Conservation (phyloP, 805 yeast species). For the Candida xyloterini region DNA sequence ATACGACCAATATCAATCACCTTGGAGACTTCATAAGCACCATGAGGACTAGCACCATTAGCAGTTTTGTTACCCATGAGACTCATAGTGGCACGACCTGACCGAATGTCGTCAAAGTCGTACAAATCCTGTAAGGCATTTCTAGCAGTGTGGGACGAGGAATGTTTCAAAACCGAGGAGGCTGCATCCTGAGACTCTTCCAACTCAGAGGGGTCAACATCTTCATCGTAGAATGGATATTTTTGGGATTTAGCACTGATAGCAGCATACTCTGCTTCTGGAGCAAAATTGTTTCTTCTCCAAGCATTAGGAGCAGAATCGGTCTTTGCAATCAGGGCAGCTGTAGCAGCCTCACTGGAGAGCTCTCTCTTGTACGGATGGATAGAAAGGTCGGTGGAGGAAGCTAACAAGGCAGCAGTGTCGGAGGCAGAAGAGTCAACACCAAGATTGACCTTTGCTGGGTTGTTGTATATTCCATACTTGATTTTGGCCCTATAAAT, state of each 20-base stretch:
- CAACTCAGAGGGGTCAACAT: slow-evolving; percentile 33
- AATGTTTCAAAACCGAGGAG: slow-evolving; percentile 35
- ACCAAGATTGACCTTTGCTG: slow-evolving; percentile 53
- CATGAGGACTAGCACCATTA: slow-evolving; percentile 27
- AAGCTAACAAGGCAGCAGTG: slow-evolving; percentile 74
- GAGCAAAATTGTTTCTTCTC: slow-evolving; percentile 44
- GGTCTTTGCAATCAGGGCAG: slow-evolving; percentile 51
- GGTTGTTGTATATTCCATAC: slow-evolving; percentile 60
- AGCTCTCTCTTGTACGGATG: slow-evolving; percentile 60
- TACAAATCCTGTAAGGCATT: slow-evolving; percentile 39
- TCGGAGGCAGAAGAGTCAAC: slow-evolving; percentile 67
- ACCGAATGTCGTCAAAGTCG: slow-evolving; percentile 42
- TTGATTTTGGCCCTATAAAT: slow-evolving; percentile 69
- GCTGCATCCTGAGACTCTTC: slow-evolving; percentile 42
- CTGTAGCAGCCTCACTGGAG: slow-evolving; percentile 64
- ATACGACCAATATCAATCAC: slow-evolving; percentile 31
- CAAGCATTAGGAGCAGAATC: slow-evolving; percentile 47
- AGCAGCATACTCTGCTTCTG: slow-evolving; percentile 47
- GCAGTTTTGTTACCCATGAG: slow-evolving; percentile 22
- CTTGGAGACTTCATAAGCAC: slow-evolving; percentile 30
- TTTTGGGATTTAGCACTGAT: slow-evolving; percentile 35
- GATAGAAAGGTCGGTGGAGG: slow-evolving; percentile 60
- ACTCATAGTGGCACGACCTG: slow-evolving; percentile 36
- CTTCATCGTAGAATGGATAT: slow-evolving; percentile 28
- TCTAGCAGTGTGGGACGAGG: slow-evolving; percentile 32